phyloP scores from a whole-genome alignment of 352 stramenopile genomes.

The Pythium graminicola region DNA sequence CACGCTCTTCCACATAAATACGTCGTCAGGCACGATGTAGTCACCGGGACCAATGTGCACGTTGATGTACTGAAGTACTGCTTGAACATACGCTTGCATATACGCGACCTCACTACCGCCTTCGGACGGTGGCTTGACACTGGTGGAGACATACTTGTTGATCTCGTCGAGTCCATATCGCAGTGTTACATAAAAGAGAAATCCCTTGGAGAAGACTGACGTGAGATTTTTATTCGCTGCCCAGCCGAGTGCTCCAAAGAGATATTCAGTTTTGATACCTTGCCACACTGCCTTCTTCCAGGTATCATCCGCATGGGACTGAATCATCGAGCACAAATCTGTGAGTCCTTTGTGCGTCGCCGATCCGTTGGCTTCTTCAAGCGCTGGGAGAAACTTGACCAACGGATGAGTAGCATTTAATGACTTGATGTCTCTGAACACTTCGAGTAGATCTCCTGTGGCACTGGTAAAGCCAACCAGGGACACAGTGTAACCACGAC shows the following conservation, averaged over 20 bases:
- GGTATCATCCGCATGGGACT: neutral
- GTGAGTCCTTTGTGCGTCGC: neutral
- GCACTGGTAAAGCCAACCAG: conserved; percentile 10
- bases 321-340: neutral
- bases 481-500: conserved; percentile 12
- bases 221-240: neutral
- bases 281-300: conserved; percentile 6
- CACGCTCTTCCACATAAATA: neutral
- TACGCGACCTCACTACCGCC: neutral
- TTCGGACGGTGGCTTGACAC: neutral
- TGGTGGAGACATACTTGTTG: neutral
- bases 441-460: conserved; percentile 9
- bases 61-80: no score
- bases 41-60: no score
- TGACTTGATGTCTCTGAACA: conserved; percentile 2
- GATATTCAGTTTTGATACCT: neutral
- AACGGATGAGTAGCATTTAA: conserved; percentile 1
- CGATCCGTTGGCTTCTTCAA: neutral
- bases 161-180: neutral
- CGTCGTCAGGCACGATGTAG: neutral
- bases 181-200: conserved; percentile 6
- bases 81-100: neutral
- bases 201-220: conserved; percentile 5
- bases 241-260: neutral
- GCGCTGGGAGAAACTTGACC: neutral